phyloP scores from a whole-genome alignment of 2,329 filamentous ascomycete genomes.

The Pleoardoris graminearum region DNA sequence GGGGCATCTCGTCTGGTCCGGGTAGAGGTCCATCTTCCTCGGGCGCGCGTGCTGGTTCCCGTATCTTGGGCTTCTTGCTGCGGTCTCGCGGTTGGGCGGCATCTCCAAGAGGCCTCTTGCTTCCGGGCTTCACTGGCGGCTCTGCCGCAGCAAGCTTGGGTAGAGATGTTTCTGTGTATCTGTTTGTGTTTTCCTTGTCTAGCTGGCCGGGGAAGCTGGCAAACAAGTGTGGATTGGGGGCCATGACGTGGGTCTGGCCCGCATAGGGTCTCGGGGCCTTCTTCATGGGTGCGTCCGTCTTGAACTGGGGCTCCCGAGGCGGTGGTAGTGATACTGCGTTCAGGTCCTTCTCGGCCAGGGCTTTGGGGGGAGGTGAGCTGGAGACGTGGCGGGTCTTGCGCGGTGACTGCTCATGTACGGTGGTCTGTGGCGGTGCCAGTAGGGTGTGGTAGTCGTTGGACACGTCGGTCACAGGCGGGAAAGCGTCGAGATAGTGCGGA shows the following conservation, averaged over 20 bases:
- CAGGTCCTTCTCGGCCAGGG: constrained; percentile 65
- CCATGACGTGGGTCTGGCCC: constrained; percentile 29
- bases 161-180: constrained; percentile 44
- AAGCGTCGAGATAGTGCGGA: constrained; percentile 55
- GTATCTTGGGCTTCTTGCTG: constrained; percentile 67
- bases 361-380: constrained; percentile 61
- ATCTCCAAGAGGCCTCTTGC: constrained; percentile 70
- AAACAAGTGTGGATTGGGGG: constrained; percentile 60
- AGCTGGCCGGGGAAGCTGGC: constrained; percentile 53
- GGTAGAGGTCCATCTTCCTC: constrained; percentile 60
- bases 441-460: constrained; percentile 64
- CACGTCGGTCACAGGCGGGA: constrained; percentile 49
- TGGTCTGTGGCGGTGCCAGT: constrained; percentile 63
- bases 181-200: constrained; percentile 56
- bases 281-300: constrained; percentile 71
- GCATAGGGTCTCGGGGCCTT: constrained; percentile 58
- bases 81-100: constrained; percentile 73
- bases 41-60: constrained; percentile 52
- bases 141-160: constrained; percentile 30
- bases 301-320: constrained; percentile 57
- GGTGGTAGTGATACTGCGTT: constrained; percentile 70
- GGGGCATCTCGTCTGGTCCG: constrained; percentile 76
- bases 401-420: constrained; percentile 65
- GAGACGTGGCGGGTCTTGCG: constrained; percentile 64
- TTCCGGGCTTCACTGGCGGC: constrained; percentile 34